Evolutionary conservation across 305 asterid genomes (phyloP).

Genomic region (Solanum hybrid): DNA sequence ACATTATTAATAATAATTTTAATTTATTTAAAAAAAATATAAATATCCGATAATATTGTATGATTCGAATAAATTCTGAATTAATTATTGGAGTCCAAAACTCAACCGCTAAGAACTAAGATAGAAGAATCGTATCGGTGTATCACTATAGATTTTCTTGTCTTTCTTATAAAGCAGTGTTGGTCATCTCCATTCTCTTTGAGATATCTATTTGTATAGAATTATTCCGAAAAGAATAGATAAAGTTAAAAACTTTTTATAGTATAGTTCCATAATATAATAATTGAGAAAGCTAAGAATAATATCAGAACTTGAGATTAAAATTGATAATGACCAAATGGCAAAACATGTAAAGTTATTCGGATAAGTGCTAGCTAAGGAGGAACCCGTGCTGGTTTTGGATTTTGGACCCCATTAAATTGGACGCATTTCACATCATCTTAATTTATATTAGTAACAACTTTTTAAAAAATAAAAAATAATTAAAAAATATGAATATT

Average conservation of each 20-base stretch:
- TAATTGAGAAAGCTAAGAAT: neutral
- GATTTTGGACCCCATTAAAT: neutral
- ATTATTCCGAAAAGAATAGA: neutral
- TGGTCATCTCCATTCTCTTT: neutral
- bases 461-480: too few species aligned
- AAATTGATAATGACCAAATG: neutral
- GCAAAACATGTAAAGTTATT: neutral
- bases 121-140: neutral
- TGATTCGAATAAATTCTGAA: neutral
- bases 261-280: neutral
- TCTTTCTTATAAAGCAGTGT: neutral
- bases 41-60: neutral
- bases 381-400: neutral
- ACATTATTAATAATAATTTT: too few species aligned
- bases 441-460: neutral
- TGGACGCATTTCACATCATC: neutral
- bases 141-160: neutral
- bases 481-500: too few species aligned
- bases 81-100: neutral
- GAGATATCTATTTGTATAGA: neutral
- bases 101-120: neutral
- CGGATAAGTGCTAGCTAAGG: neutral
- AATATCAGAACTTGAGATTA: neutral
- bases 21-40: too few species aligned
- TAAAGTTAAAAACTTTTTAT: neutral